phyloP scores from a whole-genome alignment of 2,329 filamentous ascomycete genomes.

The Didymellaceae sp. region DNA sequence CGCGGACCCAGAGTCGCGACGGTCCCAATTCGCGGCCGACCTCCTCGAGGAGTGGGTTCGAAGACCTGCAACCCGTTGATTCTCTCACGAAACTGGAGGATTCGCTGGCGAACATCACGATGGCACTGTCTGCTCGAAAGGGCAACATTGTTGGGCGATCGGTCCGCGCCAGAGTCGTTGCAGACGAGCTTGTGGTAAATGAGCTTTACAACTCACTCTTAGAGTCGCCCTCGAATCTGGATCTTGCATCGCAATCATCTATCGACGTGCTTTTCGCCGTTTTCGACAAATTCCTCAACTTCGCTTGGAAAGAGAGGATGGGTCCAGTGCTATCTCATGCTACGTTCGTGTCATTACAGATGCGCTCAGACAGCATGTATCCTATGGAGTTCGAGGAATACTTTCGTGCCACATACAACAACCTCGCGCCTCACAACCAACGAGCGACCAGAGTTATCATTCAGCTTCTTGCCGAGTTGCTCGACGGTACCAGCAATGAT shows the following conservation, averaged over 20 bases:
- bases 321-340: slow-evolving; percentile 79
- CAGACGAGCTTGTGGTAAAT: slow-evolving; percentile 82
- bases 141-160: slow-evolving; percentile 83
- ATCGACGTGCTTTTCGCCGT: slow-evolving; percentile 88
- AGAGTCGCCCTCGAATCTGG: slow-evolving; percentile 80
- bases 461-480: slow-evolving; percentile 82
- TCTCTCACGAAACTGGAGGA: slow-evolving; percentile 76
- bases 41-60: slow-evolving; percentile 45
- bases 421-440: slow-evolving; percentile 65
- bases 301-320: slow-evolving; percentile 88
- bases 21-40: slow-evolving; percentile 42
- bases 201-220: slow-evolving; percentile 89
- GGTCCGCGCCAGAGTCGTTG: slow-evolving; percentile 71
- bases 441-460: slow-evolving; percentile 84
- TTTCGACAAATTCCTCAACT: slow-evolving; percentile 90
- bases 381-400: slow-evolving; percentile 72
- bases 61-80: slow-evolving; percentile 32
- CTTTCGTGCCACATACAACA: slow-evolving; percentile 60
- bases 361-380: slow-evolving; percentile 65
- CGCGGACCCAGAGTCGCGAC: slow-evolving; percentile 46
- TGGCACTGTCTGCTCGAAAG: slow-evolving; percentile 82
- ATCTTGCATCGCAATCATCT: slow-evolving; percentile 74
- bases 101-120: slow-evolving; percentile 81
- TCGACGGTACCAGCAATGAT: slow-evolving; percentile 90
- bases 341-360: slow-evolving; percentile 76